Evolutionary conservation across 495 filamentous ascomycete species (phyloP).

Genomic region (Bryoglossum gracile): DNA sequence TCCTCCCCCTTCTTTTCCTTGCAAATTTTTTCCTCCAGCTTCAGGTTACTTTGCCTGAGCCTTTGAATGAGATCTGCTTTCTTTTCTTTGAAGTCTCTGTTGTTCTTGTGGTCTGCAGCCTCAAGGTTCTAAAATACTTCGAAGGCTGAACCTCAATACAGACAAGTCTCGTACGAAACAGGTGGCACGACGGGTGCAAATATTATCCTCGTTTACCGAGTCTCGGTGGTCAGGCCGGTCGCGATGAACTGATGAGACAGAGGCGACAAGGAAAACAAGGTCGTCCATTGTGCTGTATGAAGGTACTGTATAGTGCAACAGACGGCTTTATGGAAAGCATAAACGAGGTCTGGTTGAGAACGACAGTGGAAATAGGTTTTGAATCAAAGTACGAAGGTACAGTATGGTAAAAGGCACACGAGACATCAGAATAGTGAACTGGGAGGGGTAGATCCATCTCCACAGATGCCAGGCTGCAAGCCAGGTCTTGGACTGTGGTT

Average conservation of each 20-base stretch:
- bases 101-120: neutral
- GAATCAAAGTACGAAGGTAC: no score
- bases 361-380: no score
- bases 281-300: neutral
- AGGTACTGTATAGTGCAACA: neutral
- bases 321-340: no score
- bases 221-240: neutral
- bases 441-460: no score
- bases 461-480: neutral
- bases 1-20: conserved; percentile 2
- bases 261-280: neutral
- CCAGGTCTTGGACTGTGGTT: neutral
- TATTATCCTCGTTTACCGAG: neutral
- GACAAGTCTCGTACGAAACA: neutral
- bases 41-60: neutral
- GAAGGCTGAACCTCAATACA: neutral
- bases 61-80: neutral
- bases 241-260: neutral
- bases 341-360: no score
- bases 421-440: no score
- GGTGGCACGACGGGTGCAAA: no score
- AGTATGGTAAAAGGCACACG: no score
- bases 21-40: conserved; percentile 2
- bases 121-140: neutral
- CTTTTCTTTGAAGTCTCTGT: neutral